Percentiles rank a stretch among this genome's conserved stretches.
These are phyloP conservation scores for Colletotrichum limetticola DNA, from an alignment of 2,329 filamentous ascomycete species.

Conservation along the genomic window DNA sequence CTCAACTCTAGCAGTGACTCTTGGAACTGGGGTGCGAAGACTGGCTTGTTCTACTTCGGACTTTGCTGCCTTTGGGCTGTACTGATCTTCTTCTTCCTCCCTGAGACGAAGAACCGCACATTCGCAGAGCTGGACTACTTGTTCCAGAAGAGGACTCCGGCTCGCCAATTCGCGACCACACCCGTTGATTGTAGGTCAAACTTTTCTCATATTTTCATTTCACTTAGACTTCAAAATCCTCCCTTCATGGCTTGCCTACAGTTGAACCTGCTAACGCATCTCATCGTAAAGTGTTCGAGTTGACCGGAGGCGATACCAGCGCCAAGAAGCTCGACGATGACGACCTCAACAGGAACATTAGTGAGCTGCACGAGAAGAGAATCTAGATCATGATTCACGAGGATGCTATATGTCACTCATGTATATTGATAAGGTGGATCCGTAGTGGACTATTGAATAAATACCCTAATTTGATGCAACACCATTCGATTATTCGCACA, in stretches of 20 bases:
- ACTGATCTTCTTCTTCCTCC: constrained; percentile 56
- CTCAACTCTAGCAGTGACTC: constrained; percentile 41
- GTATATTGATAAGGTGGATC: background rate
- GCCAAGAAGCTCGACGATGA: constrained; percentile 7
- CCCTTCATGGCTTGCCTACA: background rate
- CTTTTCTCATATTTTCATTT: constrained; percentile 3
- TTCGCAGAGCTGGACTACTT: constrained; percentile 61
- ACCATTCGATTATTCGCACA: background rate
- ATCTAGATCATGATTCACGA: background rate
- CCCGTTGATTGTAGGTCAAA: constrained; percentile 42
- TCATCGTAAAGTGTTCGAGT: constrained; percentile 23
- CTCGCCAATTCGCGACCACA: constrained; percentile 46
- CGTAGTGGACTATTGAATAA: background rate
- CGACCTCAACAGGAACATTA: background rate
- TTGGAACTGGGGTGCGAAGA: constrained; percentile 51
- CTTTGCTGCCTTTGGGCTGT: constrained; percentile 53
- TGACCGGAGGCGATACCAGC: constrained; percentile 10
- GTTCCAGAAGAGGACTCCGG: constrained; percentile 50
- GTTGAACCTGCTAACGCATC: background rate
- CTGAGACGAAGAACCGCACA: constrained; percentile 56
- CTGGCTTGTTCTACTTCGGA: constrained; percentile 47
- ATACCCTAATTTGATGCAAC: background rate
- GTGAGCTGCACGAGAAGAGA: background rate
- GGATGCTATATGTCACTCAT: background rate
- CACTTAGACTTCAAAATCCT: no score